Evolutionary conservation across 2,329 filamentous ascomycete genomes (phyloP), one percentile per base, ranked within the genome.

Genomic region (Aspergillus sergii): DNA sequence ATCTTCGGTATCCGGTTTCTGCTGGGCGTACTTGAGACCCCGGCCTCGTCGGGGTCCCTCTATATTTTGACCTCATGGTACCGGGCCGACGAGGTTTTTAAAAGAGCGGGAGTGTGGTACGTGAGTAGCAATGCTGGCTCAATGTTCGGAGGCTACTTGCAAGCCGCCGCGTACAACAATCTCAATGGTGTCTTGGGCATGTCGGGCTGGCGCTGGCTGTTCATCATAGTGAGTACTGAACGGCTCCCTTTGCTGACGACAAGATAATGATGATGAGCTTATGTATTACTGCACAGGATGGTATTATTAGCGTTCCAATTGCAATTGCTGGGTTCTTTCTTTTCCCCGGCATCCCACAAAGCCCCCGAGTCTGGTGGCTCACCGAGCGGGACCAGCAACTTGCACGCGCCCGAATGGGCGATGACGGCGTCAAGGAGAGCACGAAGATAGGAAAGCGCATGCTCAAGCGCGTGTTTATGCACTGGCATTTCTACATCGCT

Each of bases 101-200:
- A 87, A 67, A 80, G 86, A 3, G 83, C 84, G 3, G 83, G 83
- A 0, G 80, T 85, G 14, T 86, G 85, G 75, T 86, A 81, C 59
- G 79, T 84, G 0, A 83, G 81, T 30, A 83, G 84, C 10, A 83
- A 81, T 5, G 76, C 86, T 0, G 85, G 83, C 0, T 75, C 78
- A n/a, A 85, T 87, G 82, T 83, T 87, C 55, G 84, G 83, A n/a
- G 85, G 85, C 1, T 87, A 86, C 62, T 76, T 87, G 0, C 84
- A 86, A 73, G 81, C 85, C 0, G 84, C 82, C 0, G 82, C 82
- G 0, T 85, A 86, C 69, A 82, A 81, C 23, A 82, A 82, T 32
- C 76, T 87, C 0, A 83, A 83, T 21, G 84, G 84, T 0, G 74
- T 81, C 0, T 71, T 32, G 72, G 85, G 84, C 0, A 80, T 82